A percentile compares a stretch with the other conserved stretches of the same genome.
phyloP scores from a whole-genome alignment of 371 early-diverging fungal species.

The Massospora cicadina region DNA sequence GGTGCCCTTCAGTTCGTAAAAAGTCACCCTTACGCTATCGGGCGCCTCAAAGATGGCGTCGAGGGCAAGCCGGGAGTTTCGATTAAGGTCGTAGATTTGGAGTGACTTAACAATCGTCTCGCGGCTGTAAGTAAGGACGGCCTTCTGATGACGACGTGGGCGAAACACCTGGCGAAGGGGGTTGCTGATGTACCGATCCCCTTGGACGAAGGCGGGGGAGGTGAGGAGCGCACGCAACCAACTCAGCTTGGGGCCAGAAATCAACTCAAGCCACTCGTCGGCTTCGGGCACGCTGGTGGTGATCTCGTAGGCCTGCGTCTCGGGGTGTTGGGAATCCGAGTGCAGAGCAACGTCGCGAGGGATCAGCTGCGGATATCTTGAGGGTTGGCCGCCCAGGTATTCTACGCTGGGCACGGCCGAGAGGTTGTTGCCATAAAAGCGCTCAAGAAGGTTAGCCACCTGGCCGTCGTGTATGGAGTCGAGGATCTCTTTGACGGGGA shows the following conservation, averaged over 20 bases:
- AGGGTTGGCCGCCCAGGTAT: constrained; percentile 53
- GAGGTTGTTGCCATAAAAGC: constrained; percentile 52
- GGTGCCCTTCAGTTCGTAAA: constrained; percentile 50
- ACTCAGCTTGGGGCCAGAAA: constrained; percentile 46
- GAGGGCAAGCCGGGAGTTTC: constrained; percentile 33
- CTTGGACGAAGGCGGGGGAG: constrained; percentile 65
- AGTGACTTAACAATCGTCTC: constrained; percentile 34
- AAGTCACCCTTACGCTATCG: constrained; percentile 37
- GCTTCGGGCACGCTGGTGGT: constrained; percentile 38
- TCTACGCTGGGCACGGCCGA: constrained; percentile 57
- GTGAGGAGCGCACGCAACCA: constrained; percentile 84
- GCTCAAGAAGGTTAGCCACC: constrained; percentile 50
- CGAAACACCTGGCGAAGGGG: constrained; percentile 57
- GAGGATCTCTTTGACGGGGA: constrained; percentile 79
- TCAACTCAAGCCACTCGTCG: constrained; percentile 50
- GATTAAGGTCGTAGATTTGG: constrained; percentile 37
- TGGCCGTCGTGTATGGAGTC: constrained; percentile 74
- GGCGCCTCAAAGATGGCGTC: constrained; percentile 39
- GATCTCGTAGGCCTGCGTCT: constrained; percentile 26
- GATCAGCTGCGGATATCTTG: constrained; percentile 7
- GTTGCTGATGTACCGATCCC: constrained; percentile 54
- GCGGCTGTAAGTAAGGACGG: constrained; percentile 34
- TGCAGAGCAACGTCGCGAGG: constrained; percentile 1
- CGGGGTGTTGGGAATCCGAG: constrained; percentile 14
- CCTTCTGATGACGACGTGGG: constrained; percentile 67